Evolutionary conservation across 495 filamentous ascomycete species (phyloP), one percentile per base, ranked within the genome.

Genomic region (Cairneyella variabilis): DNA sequence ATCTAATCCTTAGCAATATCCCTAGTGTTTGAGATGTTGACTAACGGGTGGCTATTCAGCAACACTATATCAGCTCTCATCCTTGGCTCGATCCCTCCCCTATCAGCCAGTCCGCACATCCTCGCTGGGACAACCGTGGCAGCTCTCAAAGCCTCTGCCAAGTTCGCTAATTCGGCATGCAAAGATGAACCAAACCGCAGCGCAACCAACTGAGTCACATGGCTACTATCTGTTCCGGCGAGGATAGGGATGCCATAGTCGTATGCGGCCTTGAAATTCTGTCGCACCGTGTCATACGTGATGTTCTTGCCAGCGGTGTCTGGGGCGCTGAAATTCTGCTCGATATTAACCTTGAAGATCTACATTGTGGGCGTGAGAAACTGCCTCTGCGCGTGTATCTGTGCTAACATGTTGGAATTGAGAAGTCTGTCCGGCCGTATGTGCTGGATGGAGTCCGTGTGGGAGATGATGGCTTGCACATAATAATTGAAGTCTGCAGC

Each of bases 81-180:
- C 28, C 28, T 14, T 14, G 6, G 7, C 28, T 7, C 28, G 14
- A 32, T 32, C 28, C 28, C 28, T 32, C 28, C 28, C 14, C 28
- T 32, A 6, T 14, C 28, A 6, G 6, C 14, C 14, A 32, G 14
- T 14, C 43, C 45, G 26, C 61, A 42, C 26, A 36, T 30, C 10
- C 21, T 45, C 1, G 57, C 63, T 2, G 48, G 51, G 16, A 64
- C 45, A 16, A 61, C 41, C 2, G 61, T 64, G 4, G 62, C 60
- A 12, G 62, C 60, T 1, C 63, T 58, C 25, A 69, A 51, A 7
- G 65, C 65, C 18, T 67, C 63, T 8, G 60, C 61, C 10, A 68
- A 34, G 28, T 61, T 54, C 38, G 58, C 48, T 39, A 69, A 52
- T 26, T 68, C 58, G 5, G 4, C 4, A 46, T 46, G 42, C 9